A percentile compares a stretch with the other conserved stretches of the same genome.
Conservation (phyloP, 495 filamentous ascomycete genomes). For the Elasticomyces elasticus region DNA sequence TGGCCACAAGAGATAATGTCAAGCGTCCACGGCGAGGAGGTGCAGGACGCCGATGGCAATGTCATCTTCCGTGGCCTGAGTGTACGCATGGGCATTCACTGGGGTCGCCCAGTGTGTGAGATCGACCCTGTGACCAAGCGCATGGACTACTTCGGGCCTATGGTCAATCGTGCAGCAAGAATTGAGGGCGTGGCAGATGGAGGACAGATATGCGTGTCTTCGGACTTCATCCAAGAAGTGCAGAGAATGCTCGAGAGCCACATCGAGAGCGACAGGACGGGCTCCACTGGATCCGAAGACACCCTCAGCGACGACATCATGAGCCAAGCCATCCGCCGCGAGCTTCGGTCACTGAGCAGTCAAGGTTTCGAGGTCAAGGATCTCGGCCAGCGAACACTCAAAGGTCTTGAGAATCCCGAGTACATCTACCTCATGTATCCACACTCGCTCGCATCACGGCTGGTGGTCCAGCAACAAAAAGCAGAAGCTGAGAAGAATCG, state of each 20-base stretch:
- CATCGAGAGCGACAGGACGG: slow-evolving; percentile 60
- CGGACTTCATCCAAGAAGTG: slow-evolving; percentile 93
- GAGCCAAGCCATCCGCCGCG: slow-evolving; percentile 66
- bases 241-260: slow-evolving; percentile 82
- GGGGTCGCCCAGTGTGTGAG: slow-evolving; percentile 87
- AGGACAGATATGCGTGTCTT: slow-evolving; percentile 90
- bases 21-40: slow-evolving; percentile 72
- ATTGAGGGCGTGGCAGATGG: slow-evolving; percentile 93
- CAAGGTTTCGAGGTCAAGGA: slow-evolving; percentile 97
- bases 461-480: slow-evolving; percentile 49
- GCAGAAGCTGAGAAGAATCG: slow-evolving; percentile 39
- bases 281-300: slow-evolving; percentile 58
- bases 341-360: slow-evolving; percentile 75
- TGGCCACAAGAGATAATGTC: slow-evolving; percentile 92
- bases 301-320: slow-evolving; percentile 59
- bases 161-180: slow-evolving; percentile 94
- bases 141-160: slow-evolving; percentile 99
- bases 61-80: slow-evolving; percentile 87
- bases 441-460: slow-evolving; percentile 72
- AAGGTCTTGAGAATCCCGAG: slow-evolving; percentile 96
- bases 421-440: slow-evolving; percentile 90
- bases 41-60: slow-evolving; percentile 72
- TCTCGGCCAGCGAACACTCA: slow-evolving; percentile 84
- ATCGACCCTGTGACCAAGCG: slow-evolving; percentile 89
- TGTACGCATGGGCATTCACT: slow-evolving; percentile 95